phyloP scores from a whole-genome alignment of 73 alveolate genomes.

The Paraurostyla sp. region DNA sequence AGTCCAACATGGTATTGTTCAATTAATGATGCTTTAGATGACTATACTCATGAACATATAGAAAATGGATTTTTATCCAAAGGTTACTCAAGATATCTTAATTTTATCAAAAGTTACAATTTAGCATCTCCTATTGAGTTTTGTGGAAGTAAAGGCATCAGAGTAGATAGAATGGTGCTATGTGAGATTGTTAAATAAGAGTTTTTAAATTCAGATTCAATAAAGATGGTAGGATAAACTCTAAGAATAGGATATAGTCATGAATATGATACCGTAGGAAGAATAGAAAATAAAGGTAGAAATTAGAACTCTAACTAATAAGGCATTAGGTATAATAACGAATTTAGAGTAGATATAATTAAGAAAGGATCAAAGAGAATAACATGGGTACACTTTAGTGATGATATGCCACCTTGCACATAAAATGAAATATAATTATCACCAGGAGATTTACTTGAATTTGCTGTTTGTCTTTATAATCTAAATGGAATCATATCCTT shows the following conservation, averaged over 20 bases:
- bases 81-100: not conserved
- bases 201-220: not conserved
- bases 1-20: slow-evolving; percentile 12
- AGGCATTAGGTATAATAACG: not conserved
- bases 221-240: not conserved
- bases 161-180: slow-evolving; percentile 64
- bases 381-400: slow-evolving; percentile 54
- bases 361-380: slow-evolving; percentile 6
- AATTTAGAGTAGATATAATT: slow-evolving; percentile 28
- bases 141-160: slow-evolving; percentile 65
- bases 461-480: slow-evolving; percentile 34
- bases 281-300: no score
- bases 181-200: slow-evolving; percentile 43
- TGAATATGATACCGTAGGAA: no score
- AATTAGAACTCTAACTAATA: no score
- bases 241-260: not conserved
- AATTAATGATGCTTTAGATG: slow-evolving; percentile 12
- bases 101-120: not conserved
- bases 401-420: slow-evolving; percentile 45
- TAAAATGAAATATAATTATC: slow-evolving; percentile 32
- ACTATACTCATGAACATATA: not conserved
- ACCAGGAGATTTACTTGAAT: slow-evolving; percentile 42
- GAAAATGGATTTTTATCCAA: not conserved
- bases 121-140: not conserved
- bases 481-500: slow-evolving; percentile 18